A percentile compares a stretch with the other conserved stretches of the same genome.
phyloP scores from a whole-genome alignment of 2,329 filamentous ascomycete species.

The Botrytis cinerea region DNA sequence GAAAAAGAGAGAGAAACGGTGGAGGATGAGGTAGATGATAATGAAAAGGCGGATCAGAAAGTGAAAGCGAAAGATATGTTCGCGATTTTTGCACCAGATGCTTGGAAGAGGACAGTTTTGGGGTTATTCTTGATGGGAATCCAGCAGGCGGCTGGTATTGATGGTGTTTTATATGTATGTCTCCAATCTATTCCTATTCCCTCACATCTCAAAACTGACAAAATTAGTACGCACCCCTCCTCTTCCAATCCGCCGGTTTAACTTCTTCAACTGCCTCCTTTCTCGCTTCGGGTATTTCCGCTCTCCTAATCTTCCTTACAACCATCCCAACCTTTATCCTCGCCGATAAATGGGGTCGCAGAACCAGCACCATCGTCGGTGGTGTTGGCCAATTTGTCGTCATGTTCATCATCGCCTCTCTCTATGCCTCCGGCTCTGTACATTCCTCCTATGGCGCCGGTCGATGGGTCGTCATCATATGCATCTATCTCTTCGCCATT shows the following conservation, averaged over 20 bases:
- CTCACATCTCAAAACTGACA: constrained; percentile 7
- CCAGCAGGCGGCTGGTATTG: constrained; percentile 63
- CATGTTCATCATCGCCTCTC: constrained; percentile 56
- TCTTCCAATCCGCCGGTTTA: constrained; percentile 62
- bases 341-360: constrained; percentile 59
- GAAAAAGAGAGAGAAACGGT: constrained; percentile 36
- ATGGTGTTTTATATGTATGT: constrained; percentile 61
- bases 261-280: constrained; percentile 56
- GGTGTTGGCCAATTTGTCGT: constrained; percentile 52
- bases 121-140: constrained; percentile 60
- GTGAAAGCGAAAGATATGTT: constrained; percentile 32
- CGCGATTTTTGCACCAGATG: constrained; percentile 44
- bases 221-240: constrained; percentile 57
- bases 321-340: constrained; percentile 58
- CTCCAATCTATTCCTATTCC: not conserved
- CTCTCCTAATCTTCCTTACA: constrained; percentile 57
- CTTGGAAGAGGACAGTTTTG: constrained; percentile 51
- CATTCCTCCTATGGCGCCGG: constrained; percentile 45
- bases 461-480: constrained; percentile 53
- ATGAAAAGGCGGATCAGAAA: constrained; percentile 24
- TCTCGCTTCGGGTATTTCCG: constrained; percentile 62
- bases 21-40: constrained; percentile 22
- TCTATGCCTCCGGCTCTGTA: constrained; percentile 53
- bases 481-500: constrained; percentile 52
- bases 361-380: constrained; percentile 54